Evolutionary conservation across 305 asterid species (phyloP).

Genomic region (Vinca major): DNA sequence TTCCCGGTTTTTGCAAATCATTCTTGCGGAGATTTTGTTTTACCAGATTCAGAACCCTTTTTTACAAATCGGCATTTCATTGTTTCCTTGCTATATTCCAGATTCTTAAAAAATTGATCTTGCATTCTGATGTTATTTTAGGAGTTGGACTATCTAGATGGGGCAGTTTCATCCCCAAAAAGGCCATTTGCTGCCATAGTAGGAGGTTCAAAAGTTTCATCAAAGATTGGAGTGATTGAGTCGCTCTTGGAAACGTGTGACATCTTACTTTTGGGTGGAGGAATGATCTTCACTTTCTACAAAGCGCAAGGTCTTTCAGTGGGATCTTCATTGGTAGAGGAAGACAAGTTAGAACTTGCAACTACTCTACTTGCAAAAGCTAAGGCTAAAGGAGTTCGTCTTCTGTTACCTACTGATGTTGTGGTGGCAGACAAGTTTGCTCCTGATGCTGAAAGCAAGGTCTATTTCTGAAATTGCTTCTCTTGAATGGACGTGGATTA

Average conservation of each 20-base stretch:
- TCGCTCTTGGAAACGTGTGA: conserved; percentile 66
- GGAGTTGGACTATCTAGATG: conserved; percentile 76
- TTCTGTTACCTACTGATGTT: conserved; percentile 65
- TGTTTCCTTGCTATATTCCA: background rate
- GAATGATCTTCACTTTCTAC: conserved; percentile 83
- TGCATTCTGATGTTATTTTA: conserved; percentile 21
- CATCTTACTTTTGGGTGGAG: conserved; percentile 63
- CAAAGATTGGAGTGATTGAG: conserved; percentile 78
- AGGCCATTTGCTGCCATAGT: conserved; percentile 85
- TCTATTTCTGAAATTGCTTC: conserved; percentile 6
- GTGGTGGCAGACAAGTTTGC: conserved; percentile 73
- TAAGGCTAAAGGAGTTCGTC: conserved; percentile 61
- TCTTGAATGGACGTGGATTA: background rate
- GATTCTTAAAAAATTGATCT: background rate
- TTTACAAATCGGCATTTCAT: background rate
- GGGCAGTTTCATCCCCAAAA: conserved; percentile 68
- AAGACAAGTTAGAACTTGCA: conserved; percentile 76
- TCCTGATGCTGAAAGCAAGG: conserved; percentile 82
- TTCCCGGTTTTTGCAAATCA: background rate
- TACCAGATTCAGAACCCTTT: background rate
- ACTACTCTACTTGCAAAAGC: conserved; percentile 62
- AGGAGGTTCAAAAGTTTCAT: conserved; percentile 81
- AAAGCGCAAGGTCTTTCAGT: conserved; percentile 76
- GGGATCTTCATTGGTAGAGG: conserved; percentile 76
- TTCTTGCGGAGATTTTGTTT: background rate